phyloP scores from a whole-genome alignment of 108 stramenopile species.

The Skeletonema menzelii region DNA sequence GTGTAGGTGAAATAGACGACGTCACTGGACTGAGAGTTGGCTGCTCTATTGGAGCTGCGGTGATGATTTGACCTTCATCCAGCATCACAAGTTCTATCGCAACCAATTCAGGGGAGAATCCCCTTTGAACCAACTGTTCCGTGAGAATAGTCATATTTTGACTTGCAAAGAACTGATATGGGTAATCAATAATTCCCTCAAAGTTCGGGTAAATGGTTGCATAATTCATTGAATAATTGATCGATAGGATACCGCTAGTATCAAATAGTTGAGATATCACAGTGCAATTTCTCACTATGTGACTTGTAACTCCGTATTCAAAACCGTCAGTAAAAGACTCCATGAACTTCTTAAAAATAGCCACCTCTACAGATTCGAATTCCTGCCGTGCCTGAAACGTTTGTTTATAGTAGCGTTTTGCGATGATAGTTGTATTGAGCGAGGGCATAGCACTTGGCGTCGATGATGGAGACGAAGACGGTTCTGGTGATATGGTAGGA shows the following conservation, averaged over 20 bases:
- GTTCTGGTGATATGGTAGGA: neutral
- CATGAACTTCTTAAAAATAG: neutral
- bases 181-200: neutral
- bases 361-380: neutral
- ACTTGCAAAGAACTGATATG: neutral
- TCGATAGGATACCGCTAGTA: neutral
- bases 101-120: neutral
- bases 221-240: neutral
- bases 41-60: neutral
- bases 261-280: neutral
- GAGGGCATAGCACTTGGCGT: neutral
- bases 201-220: neutral
- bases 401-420: neutral
- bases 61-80: neutral
- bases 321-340: neutral
- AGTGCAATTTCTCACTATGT: neutral
- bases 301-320: neutral
- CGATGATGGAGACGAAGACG: neutral
- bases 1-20: neutral
- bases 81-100: neutral
- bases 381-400: neutral
- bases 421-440: neutral
- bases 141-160: slow-evolving; percentile 1
- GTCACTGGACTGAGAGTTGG: neutral
- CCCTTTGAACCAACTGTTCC: neutral